A percentile compares a stretch with the other conserved stretches of the same genome.
phyloP scores from a whole-genome alignment of 345 rosid species.

The Crucihimalaya himalaica region DNA sequence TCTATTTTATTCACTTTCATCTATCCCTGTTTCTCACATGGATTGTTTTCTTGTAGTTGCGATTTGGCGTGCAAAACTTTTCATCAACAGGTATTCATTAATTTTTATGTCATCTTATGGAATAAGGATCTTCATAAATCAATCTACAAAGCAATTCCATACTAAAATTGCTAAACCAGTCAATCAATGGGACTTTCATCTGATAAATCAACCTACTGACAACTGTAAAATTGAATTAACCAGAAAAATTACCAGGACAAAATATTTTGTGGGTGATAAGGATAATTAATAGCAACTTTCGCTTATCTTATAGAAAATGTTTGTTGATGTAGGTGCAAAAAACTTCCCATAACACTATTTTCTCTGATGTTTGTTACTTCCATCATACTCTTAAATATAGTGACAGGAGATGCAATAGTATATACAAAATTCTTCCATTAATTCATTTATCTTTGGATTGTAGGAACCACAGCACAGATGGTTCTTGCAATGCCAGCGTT shows the following conservation, averaged over 20 bases:
- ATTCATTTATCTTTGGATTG: conserved; percentile 47
- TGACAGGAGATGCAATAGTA: not conserved
- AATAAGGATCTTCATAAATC: conserved; percentile 5
- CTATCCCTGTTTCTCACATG: conserved; percentile 15
- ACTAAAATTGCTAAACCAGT: conserved; percentile 14
- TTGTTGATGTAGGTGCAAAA: conserved; percentile 14
- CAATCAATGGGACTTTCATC: not conserved
- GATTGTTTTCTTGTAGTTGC: conserved; percentile 50
- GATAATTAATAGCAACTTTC: not conserved
- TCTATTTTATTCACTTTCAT: not conserved
- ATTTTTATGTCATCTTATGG: conserved; percentile 23
- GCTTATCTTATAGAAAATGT: not conserved
- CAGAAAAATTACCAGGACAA: not conserved
- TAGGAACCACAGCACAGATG: conserved; percentile 65
- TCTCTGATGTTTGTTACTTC: conserved; percentile 17
- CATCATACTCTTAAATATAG: not conserved
- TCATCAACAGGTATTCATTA: conserved; percentile 73
- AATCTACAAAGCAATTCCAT: not conserved
- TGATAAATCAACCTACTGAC: conserved; percentile 4
- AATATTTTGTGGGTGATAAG: not conserved
- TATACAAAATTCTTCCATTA: conserved; percentile 1
- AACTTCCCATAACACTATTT: not conserved
- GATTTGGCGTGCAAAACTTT: conserved; percentile 60
- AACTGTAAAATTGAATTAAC: conserved; percentile 4
- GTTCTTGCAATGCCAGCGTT: conserved; percentile 93